Evolutionary conservation across 1,284 basidiomycete species (phyloP).

Genomic region (Apiotrichum porosum): DNA sequence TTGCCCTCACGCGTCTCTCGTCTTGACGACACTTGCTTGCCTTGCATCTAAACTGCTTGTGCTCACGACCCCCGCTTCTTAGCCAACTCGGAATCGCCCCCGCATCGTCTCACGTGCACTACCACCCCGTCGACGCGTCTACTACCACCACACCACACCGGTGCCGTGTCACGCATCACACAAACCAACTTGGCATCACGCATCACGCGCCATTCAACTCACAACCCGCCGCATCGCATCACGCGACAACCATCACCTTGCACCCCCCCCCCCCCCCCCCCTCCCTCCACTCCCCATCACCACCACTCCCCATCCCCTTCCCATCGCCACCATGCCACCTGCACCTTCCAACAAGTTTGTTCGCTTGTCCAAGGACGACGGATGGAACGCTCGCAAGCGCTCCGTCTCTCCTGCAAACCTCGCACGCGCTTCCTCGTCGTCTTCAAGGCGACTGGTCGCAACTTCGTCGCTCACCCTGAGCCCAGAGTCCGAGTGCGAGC

Average conservation of each 20-base stretch:
- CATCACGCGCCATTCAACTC: too few species aligned
- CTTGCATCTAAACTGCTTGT: constrained; percentile 4
- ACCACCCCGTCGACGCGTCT: not conserved
- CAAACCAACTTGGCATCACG: not conserved
- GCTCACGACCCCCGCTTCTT: constrained; percentile 13
- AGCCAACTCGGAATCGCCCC: too few species aligned
- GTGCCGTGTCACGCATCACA: constrained; percentile 1
- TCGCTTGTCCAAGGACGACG: constrained; percentile 36
- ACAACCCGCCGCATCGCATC: not conserved
- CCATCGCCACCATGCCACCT: constrained; percentile 32
- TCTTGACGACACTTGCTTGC: constrained; percentile 7
- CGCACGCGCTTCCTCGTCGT: constrained; percentile 14
- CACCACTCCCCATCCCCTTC: not conserved
- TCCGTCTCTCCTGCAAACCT: constrained; percentile 31
- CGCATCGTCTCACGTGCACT: not conserved
- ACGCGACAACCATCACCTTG: not conserved
- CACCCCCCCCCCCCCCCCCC: not conserved
- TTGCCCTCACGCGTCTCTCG: not conserved
- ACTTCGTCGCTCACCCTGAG: not conserved
- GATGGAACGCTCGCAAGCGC: constrained; percentile 35
- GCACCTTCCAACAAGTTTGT: constrained; percentile 36
- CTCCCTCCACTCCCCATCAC: not conserved
- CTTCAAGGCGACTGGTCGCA: constrained; percentile 12
- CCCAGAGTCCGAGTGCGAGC: not conserved
- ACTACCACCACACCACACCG: not conserved